Evolutionary conservation across 371 early-diverging fungal species (phyloP).

Genomic region (Entomophthora muscae): DNA sequence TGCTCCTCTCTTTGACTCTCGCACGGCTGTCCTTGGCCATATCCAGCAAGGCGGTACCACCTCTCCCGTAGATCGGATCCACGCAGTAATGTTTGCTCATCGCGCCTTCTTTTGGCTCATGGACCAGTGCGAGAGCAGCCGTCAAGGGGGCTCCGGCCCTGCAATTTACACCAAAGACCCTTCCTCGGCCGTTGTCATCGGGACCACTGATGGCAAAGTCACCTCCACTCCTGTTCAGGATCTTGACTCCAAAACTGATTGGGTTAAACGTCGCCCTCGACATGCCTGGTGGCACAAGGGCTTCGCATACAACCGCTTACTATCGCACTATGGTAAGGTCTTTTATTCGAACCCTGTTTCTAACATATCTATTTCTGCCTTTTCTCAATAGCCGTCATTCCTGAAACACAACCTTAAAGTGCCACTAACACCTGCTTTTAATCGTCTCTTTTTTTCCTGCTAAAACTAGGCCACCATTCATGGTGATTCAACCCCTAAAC

Average conservation of each 20-base stretch:
- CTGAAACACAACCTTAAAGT: too few species aligned
- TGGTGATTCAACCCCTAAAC: too few species aligned
- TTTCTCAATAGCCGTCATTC: too few species aligned
- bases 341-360: neutral
- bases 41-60: constrained; percentile 95
- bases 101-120: constrained; percentile 39
- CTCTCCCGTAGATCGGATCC: constrained; percentile 90
- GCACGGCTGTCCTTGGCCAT: constrained; percentile 88
- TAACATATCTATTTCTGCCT: too few species aligned
- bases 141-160: constrained; percentile 16
- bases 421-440: too few species aligned
- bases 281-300: constrained; percentile 8
- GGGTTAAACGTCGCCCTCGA: constrained; percentile 3
- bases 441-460: too few species aligned
- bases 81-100: constrained; percentile 73
- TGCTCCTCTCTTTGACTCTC: constrained; percentile 75
- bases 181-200: constrained; percentile 60
- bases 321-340: constrained; percentile 4
- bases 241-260: constrained; percentile 2
- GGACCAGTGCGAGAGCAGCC: constrained; percentile 16
- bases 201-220: constrained; percentile 59
- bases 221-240: constrained; percentile 20
- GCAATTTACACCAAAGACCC: constrained; percentile 36
- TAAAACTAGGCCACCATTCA: too few species aligned
- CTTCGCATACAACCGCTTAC: constrained; percentile 2